These are phyloP conservation scores for Wallacemonas collosoma DNA, from an alignment of 208 protist species.

Conservation along the genomic window DNA sequence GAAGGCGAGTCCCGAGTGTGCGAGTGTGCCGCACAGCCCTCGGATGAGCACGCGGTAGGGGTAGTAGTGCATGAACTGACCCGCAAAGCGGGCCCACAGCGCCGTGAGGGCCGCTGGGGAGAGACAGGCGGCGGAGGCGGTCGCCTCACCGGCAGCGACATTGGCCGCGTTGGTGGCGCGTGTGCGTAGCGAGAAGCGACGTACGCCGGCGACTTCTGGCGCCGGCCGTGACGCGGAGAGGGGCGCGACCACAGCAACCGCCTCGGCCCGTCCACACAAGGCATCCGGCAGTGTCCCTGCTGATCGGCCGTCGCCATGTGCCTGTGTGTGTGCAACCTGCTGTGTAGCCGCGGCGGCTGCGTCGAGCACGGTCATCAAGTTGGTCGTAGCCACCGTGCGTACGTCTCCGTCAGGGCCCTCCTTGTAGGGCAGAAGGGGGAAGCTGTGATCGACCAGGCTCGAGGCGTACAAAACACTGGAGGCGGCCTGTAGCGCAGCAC, in stretches of 20 bases:
- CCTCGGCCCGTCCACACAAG: too few species aligned
- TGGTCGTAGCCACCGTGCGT: too few species aligned
- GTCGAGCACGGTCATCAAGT: neutral
- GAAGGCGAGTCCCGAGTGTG: neutral
- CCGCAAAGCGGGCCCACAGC: slow-evolving; percentile 4
- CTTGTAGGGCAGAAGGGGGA: neutral
- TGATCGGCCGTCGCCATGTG: neutral
- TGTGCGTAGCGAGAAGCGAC: neutral
- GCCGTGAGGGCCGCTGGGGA: neutral
- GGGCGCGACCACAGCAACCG: too few species aligned
- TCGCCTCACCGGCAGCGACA: neutral
- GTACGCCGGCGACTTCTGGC: neutral
- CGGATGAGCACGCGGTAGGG: slow-evolving; percentile 3
- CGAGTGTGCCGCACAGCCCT: slow-evolving; percentile 1
- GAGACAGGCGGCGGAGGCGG: neutral
- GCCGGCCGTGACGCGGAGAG: neutral
- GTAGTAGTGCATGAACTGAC: slow-evolving; percentile 1
- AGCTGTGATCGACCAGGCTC: slow-evolving; percentile 4
- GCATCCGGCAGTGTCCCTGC: too few species aligned
- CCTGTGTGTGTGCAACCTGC: neutral
- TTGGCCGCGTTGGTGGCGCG: neutral
- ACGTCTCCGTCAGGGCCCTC: neutral
- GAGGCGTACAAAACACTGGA: slow-evolving; percentile 2
- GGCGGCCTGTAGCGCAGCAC: neutral
- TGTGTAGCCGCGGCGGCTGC: neutral